Conservation (phyloP, 768 basidiomycete species). For the Leucogyrophana mollusca region DNA sequence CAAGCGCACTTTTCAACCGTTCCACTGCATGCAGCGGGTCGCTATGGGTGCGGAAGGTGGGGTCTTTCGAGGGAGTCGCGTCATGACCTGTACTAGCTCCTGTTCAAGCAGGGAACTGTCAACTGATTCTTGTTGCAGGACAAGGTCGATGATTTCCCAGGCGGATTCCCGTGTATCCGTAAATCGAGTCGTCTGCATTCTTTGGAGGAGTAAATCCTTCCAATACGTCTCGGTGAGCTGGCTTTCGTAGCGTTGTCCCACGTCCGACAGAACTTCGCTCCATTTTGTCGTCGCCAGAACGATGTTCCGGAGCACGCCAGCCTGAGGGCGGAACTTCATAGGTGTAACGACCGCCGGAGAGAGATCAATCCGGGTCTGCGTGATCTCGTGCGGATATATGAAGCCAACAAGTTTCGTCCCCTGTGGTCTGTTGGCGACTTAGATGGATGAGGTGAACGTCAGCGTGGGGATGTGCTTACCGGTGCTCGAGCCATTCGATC, state of each 20-base stretch:
- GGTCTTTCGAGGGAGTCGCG: too few species aligned
- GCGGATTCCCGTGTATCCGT: slow-evolving; percentile 9
- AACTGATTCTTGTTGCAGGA: too few species aligned
- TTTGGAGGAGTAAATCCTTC: slow-evolving; percentile 6
- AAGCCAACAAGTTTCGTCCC: too few species aligned
- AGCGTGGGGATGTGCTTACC: slow-evolving; percentile 13
- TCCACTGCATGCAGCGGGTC: too few species aligned
- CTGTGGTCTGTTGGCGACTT: slow-evolving; percentile 6
- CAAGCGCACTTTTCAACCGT: too few species aligned
- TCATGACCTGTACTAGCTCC: too few species aligned
- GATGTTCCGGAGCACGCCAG: slow-evolving; percentile 24
- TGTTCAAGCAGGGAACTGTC: too few species aligned
- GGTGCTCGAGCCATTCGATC: slow-evolving; percentile 15
- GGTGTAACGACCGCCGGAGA: slow-evolving; percentile 31
- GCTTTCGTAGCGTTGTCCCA: slow-evolving; percentile 21
- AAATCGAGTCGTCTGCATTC: slow-evolving; percentile 9
- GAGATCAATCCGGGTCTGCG: slow-evolving; percentile 30
- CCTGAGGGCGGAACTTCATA: slow-evolving; percentile 10
- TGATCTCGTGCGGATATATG: slow-evolving; percentile 16
- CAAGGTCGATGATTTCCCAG: slow-evolving; percentile 7
- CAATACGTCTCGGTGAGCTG: slow-evolving; percentile 19
- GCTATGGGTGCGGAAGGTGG: too few species aligned
- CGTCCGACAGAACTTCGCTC: slow-evolving; percentile 17
- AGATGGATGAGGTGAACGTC: too few species aligned
- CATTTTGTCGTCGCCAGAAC: slow-evolving; percentile 34